Evolutionary conservation across 1,139 yeast genomes (phyloP), one percentile per base, ranked within the genome.

Genomic region (Diutina ranongensis): DNA sequence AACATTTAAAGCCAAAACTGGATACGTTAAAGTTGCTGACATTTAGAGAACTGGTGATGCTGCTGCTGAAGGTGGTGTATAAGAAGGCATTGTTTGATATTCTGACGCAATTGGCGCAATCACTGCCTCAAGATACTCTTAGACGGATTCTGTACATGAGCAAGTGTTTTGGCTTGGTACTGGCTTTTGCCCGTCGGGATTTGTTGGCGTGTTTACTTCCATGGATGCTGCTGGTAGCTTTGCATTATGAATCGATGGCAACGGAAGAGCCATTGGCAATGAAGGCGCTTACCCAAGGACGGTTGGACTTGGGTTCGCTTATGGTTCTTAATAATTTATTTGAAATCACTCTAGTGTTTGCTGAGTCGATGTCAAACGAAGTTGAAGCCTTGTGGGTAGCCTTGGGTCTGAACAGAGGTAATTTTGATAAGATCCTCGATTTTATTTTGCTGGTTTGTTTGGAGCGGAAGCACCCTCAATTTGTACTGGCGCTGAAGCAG

Each of bases 361-460:
- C 89, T 46, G 80, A 81, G 41, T 68, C 71, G 15, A 78, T 86
- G 54, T 85, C 86, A 45, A 83, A 83, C 54, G 97, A 88, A 55
- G 86, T 92, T 9, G 97, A 89, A 58, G 94, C 95, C 0, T 63
- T 92, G 35, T 94, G 99, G 99, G 87, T 85, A 3, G 94, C 97
- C 0, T 67, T 92, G 35, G 95, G 94, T 1, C 78, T 78, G 46
- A 74, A 76, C 35, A 72, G 79, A 10, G 72, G 71, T 10, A 89
- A 92, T 55, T 81, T 83, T 34, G 80, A 80, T 48, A 78, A 77
- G 8, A 83, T 88, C 18, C 63, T 86, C 54, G 85, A 81, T 44
- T 92, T 78, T 55, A 68, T 88, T 35, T 69, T 87, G 45, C 71
- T 70, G 31, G 78, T 80, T 42, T 82, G 95, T 41, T 67, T 89